These are phyloP conservation scores for Rauvolfia tetraphylla DNA, from an alignment of 257 asterid genomes.

Conservation along the genomic window DNA sequence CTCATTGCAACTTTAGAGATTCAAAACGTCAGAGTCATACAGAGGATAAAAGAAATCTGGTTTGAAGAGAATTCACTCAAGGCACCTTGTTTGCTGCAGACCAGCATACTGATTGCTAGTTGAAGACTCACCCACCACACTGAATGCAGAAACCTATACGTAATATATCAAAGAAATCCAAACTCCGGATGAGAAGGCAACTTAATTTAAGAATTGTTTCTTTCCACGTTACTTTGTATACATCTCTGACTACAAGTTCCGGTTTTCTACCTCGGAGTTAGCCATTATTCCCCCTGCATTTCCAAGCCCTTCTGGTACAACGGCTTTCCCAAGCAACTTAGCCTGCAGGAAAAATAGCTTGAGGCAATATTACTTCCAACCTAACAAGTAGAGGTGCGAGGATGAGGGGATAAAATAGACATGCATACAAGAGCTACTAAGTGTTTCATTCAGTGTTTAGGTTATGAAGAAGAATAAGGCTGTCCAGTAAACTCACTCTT, in stretches of 20 bases:
- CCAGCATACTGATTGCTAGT: not conserved
- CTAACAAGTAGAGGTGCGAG: not conserved
- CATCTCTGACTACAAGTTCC: not conserved
- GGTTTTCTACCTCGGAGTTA: not conserved
- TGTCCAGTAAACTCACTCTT: not conserved
- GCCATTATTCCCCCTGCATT: not conserved
- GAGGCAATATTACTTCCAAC: not conserved
- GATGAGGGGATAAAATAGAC: not conserved
- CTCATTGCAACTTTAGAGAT: not conserved
- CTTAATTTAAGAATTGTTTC: not conserved
- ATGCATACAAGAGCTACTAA: not conserved
- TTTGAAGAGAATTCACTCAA: not conserved
- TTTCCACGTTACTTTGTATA: not conserved
- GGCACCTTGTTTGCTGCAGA: conserved; percentile 3
- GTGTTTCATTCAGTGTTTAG: not conserved
- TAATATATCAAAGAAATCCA: not conserved
- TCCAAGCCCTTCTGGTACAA: not conserved
- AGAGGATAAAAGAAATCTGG: not conserved
- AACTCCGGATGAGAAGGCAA: not conserved
- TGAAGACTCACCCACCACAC: conserved; percentile 1
- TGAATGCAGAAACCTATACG: not conserved
- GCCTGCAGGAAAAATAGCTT: not conserved
- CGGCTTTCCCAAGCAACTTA: conserved; percentile 7
- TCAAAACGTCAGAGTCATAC: not conserved
- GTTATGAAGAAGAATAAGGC: not conserved